Percentiles rank a stretch among this genome's conserved stretches.
Conservation (phyloP, 2,329 filamentous ascomycete species). For the Tolypocladium album region DNA sequence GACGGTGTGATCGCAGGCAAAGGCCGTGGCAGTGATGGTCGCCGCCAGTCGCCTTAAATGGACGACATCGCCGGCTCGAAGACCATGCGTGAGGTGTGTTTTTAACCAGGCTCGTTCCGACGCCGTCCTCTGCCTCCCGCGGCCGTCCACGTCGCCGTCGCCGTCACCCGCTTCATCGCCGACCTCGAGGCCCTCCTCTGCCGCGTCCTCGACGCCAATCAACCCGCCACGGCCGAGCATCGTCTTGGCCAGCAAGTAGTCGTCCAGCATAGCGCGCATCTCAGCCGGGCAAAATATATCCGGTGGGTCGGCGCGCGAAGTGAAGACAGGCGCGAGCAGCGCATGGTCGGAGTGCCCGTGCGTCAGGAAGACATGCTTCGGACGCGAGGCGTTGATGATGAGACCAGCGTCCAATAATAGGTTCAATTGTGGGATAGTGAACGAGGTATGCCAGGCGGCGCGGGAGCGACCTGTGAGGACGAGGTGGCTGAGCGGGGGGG, state of each 20-base stretch:
- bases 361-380: slow-evolving; percentile 38
- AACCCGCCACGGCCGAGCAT: slow-evolving; percentile 31
- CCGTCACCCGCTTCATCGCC: slow-evolving; percentile 3
- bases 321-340: slow-evolving; percentile 30
- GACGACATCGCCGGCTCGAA: slow-evolving; percentile 25
- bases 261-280: slow-evolving; percentile 26
- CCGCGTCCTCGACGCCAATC: slow-evolving; percentile 16
- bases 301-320: slow-evolving; percentile 31
- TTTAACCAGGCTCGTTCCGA: slow-evolving; percentile 15
- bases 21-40: slow-evolving; percentile 28
- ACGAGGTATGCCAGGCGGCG: slow-evolving; percentile 41
- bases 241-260: slow-evolving; percentile 27
- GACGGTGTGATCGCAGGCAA: slow-evolving; percentile 34
- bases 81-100: slow-evolving; percentile 28
- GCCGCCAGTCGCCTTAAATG: slow-evolving; percentile 24
- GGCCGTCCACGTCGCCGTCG: slow-evolving; percentile 6
- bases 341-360: slow-evolving; percentile 39
- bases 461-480: slow-evolving; percentile 35
- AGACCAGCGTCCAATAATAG: slow-evolving; percentile 38
- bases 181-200: slow-evolving; percentile 3
- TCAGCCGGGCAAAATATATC: slow-evolving; percentile 33
- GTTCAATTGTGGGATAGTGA: slow-evolving; percentile 37
- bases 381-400: slow-evolving; percentile 31
- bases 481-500: slow-evolving; percentile 26
- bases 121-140: background rate